A percentile compares a stretch with the other conserved stretches of the same genome.
Evolutionary conservation across 495 filamentous ascomycete species (phyloP).

Genomic region (Friedmanniomyces simplex): DNA sequence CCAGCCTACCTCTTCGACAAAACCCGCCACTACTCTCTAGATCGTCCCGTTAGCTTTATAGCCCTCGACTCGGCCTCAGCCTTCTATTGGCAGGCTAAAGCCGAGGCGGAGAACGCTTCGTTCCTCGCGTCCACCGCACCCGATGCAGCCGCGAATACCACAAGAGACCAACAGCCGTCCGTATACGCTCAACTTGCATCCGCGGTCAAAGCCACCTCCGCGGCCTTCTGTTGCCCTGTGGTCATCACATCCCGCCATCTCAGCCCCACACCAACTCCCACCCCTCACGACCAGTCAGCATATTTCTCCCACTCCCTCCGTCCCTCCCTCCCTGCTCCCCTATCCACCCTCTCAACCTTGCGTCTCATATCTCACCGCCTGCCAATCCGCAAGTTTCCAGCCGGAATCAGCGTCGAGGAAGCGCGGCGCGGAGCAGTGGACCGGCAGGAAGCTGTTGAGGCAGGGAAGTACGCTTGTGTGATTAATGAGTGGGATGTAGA

Average conservation of each 20-base stretch:
- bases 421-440: slow-evolving; percentile 41
- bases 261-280: slow-evolving; percentile 12
- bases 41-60: slow-evolving; percentile 40
- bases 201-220: slow-evolving; percentile 12
- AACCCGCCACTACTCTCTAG: slow-evolving; percentile 38
- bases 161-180: background rate
- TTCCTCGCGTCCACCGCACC: background rate
- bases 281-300: background rate
- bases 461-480: slow-evolving; percentile 20
- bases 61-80: slow-evolving; percentile 45
- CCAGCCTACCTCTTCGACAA: slow-evolving; percentile 43
- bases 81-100: slow-evolving; percentile 49
- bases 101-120: slow-evolving; percentile 36
- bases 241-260: slow-evolving; percentile 24
- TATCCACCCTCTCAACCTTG: slow-evolving; percentile 34
- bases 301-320: slow-evolving; percentile 19
- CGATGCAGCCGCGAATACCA: background rate
- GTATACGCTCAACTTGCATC: slow-evolving; percentile 24
- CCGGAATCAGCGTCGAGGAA: slow-evolving; percentile 45
- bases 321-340: slow-evolving; percentile 30
- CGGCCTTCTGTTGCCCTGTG: slow-evolving; percentile 24
- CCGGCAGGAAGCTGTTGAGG: slow-evolving; percentile 35
- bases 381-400: slow-evolving; percentile 42
- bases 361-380: slow-evolving; percentile 40
- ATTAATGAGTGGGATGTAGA: slow-evolving; percentile 16